Evolutionary conservation across 768 basidiomycete species (phyloP).

Genomic region (Pisolithus microcarpus): DNA sequence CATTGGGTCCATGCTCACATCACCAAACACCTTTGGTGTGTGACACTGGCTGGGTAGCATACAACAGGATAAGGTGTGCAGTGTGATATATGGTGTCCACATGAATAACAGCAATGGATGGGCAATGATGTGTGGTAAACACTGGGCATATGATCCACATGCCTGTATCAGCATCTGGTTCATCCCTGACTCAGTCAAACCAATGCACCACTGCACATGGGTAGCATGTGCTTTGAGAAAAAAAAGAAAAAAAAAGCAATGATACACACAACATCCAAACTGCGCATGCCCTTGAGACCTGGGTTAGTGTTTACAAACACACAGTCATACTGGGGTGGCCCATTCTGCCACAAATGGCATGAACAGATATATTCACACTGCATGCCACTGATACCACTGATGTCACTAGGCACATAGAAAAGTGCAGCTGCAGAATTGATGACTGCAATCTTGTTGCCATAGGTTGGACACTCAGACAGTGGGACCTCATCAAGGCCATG

Average conservation of each 20-base stretch:
- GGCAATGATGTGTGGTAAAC: neutral
- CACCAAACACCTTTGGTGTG: too few relatives aligned
- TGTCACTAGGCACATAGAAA: constrained; percentile 6
- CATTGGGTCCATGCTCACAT: too few relatives aligned
- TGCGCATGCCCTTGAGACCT: constrained; percentile 13
- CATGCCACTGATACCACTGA: constrained; percentile 8
- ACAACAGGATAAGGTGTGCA: neutral
- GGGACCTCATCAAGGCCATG: neutral
- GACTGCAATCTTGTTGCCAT: constrained; percentile 4
- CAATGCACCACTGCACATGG: constrained; percentile 24
- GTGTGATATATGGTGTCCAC: neutral
- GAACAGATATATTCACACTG: constrained; percentile 2
- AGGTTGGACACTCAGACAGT: constrained; percentile 6
- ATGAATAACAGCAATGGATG: neutral
- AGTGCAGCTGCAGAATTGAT: constrained; percentile 1
- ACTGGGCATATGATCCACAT: constrained; percentile 19
- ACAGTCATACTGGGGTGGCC: constrained; percentile 17
- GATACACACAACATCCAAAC: constrained; percentile 17
- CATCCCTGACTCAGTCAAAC: constrained; percentile 13
- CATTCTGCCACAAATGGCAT: constrained; percentile 1
- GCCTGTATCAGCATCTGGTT: constrained; percentile 13
- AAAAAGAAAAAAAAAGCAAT: constrained; percentile 20
- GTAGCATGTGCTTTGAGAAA: constrained; percentile 3
- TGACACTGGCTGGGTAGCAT: constrained; percentile 1
- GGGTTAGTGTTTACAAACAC: constrained; percentile 16